Evolutionary conservation across 2,329 filamentous ascomycete genomes (phyloP).

Genomic region (Monilinia vaccinii-corymbosi): DNA sequence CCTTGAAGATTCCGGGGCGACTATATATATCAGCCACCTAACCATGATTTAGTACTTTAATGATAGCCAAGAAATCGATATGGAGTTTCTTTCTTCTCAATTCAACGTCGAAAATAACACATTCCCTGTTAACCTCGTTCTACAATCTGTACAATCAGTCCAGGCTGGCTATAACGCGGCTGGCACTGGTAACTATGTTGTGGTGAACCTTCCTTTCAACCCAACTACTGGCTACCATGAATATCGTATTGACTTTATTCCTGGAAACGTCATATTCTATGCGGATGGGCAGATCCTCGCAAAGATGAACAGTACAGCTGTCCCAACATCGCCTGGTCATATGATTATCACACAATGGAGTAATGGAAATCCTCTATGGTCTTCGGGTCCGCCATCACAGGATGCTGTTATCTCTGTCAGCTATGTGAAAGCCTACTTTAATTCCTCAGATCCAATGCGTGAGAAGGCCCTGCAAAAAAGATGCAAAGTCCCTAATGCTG

Average conservation of each 20-base stretch:
- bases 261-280: slow-evolving; percentile 56
- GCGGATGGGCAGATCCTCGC: slow-evolving; percentile 52
- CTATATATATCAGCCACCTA: background rate
- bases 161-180: slow-evolving; percentile 53
- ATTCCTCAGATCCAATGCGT: slow-evolving; percentile 43
- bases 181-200: slow-evolving; percentile 47
- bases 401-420: slow-evolving; percentile 56
- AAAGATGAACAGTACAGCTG: slow-evolving; percentile 44
- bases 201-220: slow-evolving; percentile 54
- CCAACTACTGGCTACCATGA: slow-evolving; percentile 61
- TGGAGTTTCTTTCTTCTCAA: slow-evolving; percentile 66
- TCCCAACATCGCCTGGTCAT: slow-evolving; percentile 54
- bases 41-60: slow-evolving; percentile 54
- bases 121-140: slow-evolving; percentile 63
- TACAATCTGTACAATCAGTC: slow-evolving; percentile 56
- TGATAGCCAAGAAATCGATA: slow-evolving; percentile 71
- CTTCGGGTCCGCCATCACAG: slow-evolving; percentile 53
- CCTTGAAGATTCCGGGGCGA: background rate
- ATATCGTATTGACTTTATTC: slow-evolving; percentile 69
- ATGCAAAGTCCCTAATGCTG: slow-evolving; percentile 34
- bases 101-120: slow-evolving; percentile 42
- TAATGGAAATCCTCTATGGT: slow-evolving; percentile 65
- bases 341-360: slow-evolving; percentile 70
- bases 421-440: slow-evolving; percentile 75
- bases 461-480: slow-evolving; percentile 33